Base-by-base conservation (phyloP, 78 protist genomes). In the Cyanophora paradoxa region DNA sequence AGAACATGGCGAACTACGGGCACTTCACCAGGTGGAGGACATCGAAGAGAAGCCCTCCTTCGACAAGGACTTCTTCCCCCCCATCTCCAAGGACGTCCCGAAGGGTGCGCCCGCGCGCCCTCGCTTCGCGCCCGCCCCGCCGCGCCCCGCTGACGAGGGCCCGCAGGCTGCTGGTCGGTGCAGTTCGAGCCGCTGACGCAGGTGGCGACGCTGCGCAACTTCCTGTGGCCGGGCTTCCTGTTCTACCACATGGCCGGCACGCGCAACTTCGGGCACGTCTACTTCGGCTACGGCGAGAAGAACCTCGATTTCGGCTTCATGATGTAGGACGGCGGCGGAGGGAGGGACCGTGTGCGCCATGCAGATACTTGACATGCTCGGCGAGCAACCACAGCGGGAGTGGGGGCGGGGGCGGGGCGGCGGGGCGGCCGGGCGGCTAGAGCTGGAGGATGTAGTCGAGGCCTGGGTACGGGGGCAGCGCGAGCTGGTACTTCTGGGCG, bases 381-480 rank as follows among this genome's bases (percentile, higher is more conserved):
- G n/a, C n/a, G n/a, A n/a, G n/a, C n/a, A n/a, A n/a, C n/a, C n/a
- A n/a, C n/a, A n/a, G n/a, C n/a, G n/a, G n/a, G n/a, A n/a, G n/a
- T n/a, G n/a, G n/a, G n/a, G n/a, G n/a, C n/a, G n/a, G n/a, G n/a
- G n/a, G n/a, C n/a, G n/a, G n/a, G n/a, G n/a, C n/a, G n/a, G n/a
- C n/a, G n/a, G n/a, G n/a, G n/a, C n/a, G n/a, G n/a, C n/a, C n/a
- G n/a, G n/a, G n/a, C n/a, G n/a, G n/a, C 41, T 2, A 1, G 41
- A 61, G 3, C 19, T 20, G 3, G 19, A 61, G 24, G 1, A 61
- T 20, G 24, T 61, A 20, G 11, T 82, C 79, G 20, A 33, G 44
- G 42, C 82, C 83, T 16, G 46, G 66, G 66, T 54, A 86, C n/a
- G 46, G 24, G 34, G 90, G 90, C 30, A 86, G n/a, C 36, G 42